Percentiles rank a stretch among this genome's conserved stretches.
phyloP scores from a whole-genome alignment of 495 filamentous ascomycete species.

The Penicillium daleae region DNA sequence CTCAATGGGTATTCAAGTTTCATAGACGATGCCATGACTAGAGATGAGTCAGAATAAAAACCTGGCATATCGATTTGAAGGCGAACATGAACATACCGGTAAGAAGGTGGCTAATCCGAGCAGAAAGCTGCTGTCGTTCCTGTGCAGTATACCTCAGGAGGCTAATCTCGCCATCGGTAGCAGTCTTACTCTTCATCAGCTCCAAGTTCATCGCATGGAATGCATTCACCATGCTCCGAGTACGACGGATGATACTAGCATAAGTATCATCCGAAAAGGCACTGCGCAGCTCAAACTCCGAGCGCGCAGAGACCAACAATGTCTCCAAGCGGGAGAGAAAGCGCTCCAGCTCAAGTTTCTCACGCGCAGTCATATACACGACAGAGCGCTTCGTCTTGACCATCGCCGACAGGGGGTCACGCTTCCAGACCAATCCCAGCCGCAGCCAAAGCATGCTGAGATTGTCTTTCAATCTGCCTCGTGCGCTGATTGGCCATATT shows the following conservation, averaged over 20 bases:
- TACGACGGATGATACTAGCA: conserved; percentile 73
- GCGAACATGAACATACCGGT: conserved; percentile 59
- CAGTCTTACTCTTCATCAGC: conserved; percentile 75
- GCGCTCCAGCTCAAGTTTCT: conserved; percentile 71
- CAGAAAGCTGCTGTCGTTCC: conserved; percentile 79
- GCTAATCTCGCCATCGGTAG: conserved; percentile 77
- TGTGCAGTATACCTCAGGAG: conserved; percentile 76
- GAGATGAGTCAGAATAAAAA: conserved; percentile 14
- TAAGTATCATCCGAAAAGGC: conserved; percentile 77
- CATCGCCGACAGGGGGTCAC: conserved; percentile 83
- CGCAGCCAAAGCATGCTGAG: conserved; percentile 85
- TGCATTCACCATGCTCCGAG: conserved; percentile 81
- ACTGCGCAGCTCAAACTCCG: conserved; percentile 82
- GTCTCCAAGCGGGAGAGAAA: conserved; percentile 69
- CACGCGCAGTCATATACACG: conserved; percentile 79
- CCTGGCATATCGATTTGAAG: neutral
- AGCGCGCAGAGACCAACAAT: conserved; percentile 70
- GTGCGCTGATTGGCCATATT: conserved; percentile 91
- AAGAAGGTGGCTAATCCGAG: conserved; percentile 89
- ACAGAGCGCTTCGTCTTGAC: conserved; percentile 53
- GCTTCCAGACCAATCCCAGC: conserved; percentile 95
- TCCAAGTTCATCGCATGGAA: conserved; percentile 96
- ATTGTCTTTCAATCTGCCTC: conserved; percentile 82
- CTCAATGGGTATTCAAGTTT: conserved; percentile 93
- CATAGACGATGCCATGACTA: conserved; percentile 87